Evolutionary conservation across 768 basidiomycete species (phyloP).

Genomic region (Sarcodon aspratus): DNA sequence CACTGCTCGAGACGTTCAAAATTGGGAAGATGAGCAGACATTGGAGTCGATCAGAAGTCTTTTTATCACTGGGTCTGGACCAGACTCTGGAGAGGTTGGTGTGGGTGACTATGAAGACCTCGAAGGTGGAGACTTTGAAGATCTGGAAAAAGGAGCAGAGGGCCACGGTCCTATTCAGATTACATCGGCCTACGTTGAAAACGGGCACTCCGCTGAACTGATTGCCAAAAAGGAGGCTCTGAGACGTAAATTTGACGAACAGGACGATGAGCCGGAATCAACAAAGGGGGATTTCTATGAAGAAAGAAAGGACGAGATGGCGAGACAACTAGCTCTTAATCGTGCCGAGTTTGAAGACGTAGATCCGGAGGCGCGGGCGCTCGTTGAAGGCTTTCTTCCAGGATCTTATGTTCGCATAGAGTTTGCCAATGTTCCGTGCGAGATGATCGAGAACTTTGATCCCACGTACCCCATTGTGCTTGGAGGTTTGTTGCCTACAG

Average conservation of each 20-base stretch:
- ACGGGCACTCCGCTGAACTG: constrained; percentile 39
- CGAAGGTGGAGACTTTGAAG: constrained; percentile 28
- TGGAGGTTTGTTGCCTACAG: constrained; percentile 81
- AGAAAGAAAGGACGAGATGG: constrained; percentile 85
- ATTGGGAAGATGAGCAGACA: constrained; percentile 80
- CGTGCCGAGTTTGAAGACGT: constrained; percentile 75
- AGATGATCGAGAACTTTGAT: constrained; percentile 90
- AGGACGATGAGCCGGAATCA: constrained; percentile 84
- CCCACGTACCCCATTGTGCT: constrained; percentile 84
- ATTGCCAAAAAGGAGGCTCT: constrained; percentile 83
- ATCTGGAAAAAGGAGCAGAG: constrained; percentile 18
- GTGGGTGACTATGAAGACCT: constrained; percentile 24
- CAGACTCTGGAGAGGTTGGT: constrained; percentile 21
- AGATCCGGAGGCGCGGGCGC: constrained; percentile 63
- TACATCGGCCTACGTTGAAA: constrained; percentile 22
- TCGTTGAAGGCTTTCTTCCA: constrained; percentile 85
- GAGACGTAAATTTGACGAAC: constrained; percentile 92
- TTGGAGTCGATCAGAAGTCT: constrained; percentile 78
- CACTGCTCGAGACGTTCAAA: constrained; percentile 34
- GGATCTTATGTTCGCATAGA: constrained; percentile 92
- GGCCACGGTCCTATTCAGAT: background rate
- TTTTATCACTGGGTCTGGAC: constrained; percentile 72
- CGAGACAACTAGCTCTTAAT: constrained; percentile 74
- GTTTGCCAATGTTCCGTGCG: constrained; percentile 73
- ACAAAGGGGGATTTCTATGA: constrained; percentile 82